Evolutionary conservation across 2,329 filamentous ascomycete species (phyloP).

Genomic region (Diaporthe citriasiana): DNA sequence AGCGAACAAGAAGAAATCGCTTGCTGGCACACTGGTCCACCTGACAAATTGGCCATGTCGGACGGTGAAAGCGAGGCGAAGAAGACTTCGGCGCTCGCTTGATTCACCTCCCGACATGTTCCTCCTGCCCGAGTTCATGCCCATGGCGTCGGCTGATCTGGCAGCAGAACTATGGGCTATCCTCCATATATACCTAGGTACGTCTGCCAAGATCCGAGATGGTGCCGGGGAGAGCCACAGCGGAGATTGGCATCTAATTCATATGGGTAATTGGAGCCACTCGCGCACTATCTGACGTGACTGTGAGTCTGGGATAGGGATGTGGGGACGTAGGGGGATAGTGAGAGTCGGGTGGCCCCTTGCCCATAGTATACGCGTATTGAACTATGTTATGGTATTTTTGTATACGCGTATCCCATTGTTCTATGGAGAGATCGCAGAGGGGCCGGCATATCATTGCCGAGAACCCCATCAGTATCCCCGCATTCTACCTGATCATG

Average conservation of each 20-base stretch:
- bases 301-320: neutral
- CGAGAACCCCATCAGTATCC: neutral
- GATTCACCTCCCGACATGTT: neutral
- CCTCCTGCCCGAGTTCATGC: neutral
- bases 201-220: neutral
- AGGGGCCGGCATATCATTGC: neutral
- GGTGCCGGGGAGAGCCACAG: neutral
- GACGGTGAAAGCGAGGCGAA: neutral
- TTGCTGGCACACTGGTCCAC: neutral
- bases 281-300: neutral
- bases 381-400: neutral
- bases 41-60: neutral
- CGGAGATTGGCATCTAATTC: neutral
- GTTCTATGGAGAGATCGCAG: neutral
- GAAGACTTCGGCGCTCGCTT: neutral
- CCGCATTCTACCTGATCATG: neutral
- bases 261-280: neutral
- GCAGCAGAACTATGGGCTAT: neutral
- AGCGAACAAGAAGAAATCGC: neutral
- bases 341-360: neutral
- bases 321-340: neutral
- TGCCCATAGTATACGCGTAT: neutral
- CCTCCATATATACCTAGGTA: neutral
- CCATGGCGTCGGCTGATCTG: neutral
- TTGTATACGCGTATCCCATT: neutral